phyloP scores from a whole-genome alignment of 2,329 filamentous ascomycete genomes.

The Tolypocladium guangdongense region DNA sequence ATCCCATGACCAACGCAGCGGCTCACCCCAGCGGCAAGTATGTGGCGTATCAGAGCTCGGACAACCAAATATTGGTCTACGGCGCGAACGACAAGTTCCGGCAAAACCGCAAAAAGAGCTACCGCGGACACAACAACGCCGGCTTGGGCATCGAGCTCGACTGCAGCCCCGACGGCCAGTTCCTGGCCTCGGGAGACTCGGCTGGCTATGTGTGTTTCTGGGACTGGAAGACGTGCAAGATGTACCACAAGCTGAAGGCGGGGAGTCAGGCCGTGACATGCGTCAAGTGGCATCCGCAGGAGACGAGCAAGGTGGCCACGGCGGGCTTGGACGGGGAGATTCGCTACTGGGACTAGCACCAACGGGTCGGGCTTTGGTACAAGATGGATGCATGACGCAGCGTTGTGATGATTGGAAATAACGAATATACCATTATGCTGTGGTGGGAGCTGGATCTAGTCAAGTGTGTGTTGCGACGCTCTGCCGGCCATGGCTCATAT shows the following conservation, averaged over 20 bases:
- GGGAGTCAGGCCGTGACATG: conserved; percentile 75
- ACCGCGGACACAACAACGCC: conserved; percentile 90
- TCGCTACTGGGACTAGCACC: conserved; percentile 78
- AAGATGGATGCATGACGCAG: background rate
- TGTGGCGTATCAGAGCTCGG: conserved; percentile 82
- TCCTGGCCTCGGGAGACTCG: conserved; percentile 76
- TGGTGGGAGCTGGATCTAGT: background rate
- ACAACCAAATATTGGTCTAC: conserved; percentile 97
- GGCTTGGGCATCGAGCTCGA: conserved; percentile 86
- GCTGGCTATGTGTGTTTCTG: conserved; percentile 90
- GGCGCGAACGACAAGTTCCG: conserved; percentile 90
- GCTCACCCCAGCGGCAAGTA: conserved; percentile 86
- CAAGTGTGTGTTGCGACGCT: background rate
- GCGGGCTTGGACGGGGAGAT: conserved; percentile 83
- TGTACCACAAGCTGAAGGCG: conserved; percentile 93
- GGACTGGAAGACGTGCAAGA: conserved; percentile 99
- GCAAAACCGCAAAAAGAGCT: conserved; percentile 94
- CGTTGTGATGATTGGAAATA: background rate
- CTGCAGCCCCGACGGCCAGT: conserved; percentile 84
- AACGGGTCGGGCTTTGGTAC: background rate
- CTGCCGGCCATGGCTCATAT: background rate
- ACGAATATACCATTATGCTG: background rate
- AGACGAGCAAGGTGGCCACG: conserved; percentile 86
- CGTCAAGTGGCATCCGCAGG: conserved; percentile 93
- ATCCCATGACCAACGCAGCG: conserved; percentile 78